These are phyloP conservation scores for Luffa aegyptiaca DNA, from an alignment of 306 rosid genomes.

Conservation along the genomic window DNA sequence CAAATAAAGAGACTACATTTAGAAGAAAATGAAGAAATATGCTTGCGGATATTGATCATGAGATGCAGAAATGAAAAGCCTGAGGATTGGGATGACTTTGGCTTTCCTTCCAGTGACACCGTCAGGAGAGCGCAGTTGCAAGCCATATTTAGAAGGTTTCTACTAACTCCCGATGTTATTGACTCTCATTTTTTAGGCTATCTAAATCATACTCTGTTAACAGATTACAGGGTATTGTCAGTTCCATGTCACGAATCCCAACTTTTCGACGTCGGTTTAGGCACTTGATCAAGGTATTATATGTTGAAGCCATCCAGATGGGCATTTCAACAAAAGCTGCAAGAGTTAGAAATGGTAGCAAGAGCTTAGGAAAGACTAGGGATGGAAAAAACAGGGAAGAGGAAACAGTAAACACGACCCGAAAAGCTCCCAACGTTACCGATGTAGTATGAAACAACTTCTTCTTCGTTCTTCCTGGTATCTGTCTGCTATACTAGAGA, in stretches of 20 bases:
- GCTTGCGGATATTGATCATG: slow-evolving; percentile 48
- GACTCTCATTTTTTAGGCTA: neutral
- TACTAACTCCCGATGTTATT: neutral
- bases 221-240: slow-evolving; percentile 72
- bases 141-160: slow-evolving; percentile 68
- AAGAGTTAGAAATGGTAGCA: neutral
- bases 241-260: slow-evolving; percentile 57
- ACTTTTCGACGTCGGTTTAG: slow-evolving; percentile 53
- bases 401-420: slow-evolving; percentile 7
- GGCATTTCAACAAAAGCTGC: slow-evolving; percentile 24
- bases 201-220: neutral
- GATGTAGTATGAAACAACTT: slow-evolving; percentile 15
- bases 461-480: neutral
- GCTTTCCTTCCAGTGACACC: slow-evolving; percentile 41
- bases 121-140: slow-evolving; percentile 73
- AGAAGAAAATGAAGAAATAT: slow-evolving; percentile 43
- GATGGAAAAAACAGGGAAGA: slow-evolving; percentile 11
- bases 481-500: neutral
- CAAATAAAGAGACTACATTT: slow-evolving; percentile 47
- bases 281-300: slow-evolving; percentile 47
- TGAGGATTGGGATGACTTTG: slow-evolving; percentile 54
- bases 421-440: neutral
- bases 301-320: slow-evolving; percentile 49
- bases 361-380: slow-evolving; percentile 6
- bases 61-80: slow-evolving; percentile 52